Conservation (phyloP, 148 eudicot species). For the Rhododendron griersonianum region DNA sequence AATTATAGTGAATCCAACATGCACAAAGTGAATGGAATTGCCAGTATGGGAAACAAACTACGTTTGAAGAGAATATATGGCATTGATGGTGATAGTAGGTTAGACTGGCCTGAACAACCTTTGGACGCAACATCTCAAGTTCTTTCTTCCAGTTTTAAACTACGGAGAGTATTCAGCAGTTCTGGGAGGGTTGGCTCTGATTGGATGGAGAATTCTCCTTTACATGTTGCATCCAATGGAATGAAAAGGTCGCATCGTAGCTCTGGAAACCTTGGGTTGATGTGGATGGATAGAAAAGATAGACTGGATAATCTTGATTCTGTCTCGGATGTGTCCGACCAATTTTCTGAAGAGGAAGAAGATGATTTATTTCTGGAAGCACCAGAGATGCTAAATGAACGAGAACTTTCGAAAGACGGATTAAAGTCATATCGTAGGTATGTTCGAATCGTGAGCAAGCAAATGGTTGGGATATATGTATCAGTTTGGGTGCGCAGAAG, state of each 20-base stretch:
- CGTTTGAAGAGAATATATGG: conserved; percentile 49
- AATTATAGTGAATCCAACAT: conserved; percentile 14
- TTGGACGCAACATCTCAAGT: conserved; percentile 38
- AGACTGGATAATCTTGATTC: conserved; percentile 35
- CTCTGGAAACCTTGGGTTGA: conserved; percentile 44
- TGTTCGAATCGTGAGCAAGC: conserved; percentile 89
- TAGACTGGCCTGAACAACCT: conserved; percentile 61
- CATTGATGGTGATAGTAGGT: conserved; percentile 43
- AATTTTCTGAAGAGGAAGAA: conserved; percentile 48
- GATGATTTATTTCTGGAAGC: conserved; percentile 39
- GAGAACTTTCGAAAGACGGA: conserved; percentile 11
- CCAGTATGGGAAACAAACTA: conserved; percentile 26
- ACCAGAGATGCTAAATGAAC: conserved; percentile 15
- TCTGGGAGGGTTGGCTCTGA: conserved; percentile 40
- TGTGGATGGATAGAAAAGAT: conserved; percentile 35
- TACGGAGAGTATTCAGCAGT: conserved; percentile 57
- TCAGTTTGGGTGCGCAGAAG: conserved; percentile 83
- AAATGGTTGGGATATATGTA: conserved; percentile 92
- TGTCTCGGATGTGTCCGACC: conserved; percentile 41
- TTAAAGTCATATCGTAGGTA: conserved; percentile 35
- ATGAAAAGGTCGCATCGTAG: conserved; percentile 50
- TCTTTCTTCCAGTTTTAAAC: conserved; percentile 36
- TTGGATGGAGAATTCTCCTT: conserved; percentile 36
- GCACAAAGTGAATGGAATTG: conserved; percentile 16
- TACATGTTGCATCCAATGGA: conserved; percentile 19